A percentile compares a stretch with the other conserved stretches of the same genome.
These are phyloP conservation scores for Tillandsia leiboldiana DNA, from an alignment of 176 grass and related monocot genomes.

Conservation along the genomic window DNA sequence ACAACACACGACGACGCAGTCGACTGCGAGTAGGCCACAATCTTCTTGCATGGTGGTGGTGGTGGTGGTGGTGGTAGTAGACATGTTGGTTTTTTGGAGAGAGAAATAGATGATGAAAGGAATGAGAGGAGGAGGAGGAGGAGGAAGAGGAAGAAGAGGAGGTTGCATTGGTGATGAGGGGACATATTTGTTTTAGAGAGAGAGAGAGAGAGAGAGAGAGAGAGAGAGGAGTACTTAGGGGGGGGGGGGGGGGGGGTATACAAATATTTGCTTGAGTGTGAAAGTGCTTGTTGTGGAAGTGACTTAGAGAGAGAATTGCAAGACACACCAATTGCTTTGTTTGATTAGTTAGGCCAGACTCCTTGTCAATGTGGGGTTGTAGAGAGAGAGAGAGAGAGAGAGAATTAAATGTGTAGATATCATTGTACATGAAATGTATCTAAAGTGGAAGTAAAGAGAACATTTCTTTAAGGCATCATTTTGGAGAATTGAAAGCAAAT, in stretches of 20 bases:
- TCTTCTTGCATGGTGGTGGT: constrained; percentile 16
- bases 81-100: not conserved
- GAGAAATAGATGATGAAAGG: not conserved
- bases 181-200: constrained; percentile 3
- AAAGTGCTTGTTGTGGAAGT: constrained; percentile 29
- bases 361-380: too few relatives aligned
- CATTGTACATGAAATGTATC: too few relatives aligned
- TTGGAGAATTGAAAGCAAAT: too few relatives aligned
- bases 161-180: constrained; percentile 7
- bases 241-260: not conserved
- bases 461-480: too few relatives aligned
- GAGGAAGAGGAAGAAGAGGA: not conserved
- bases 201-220: constrained; percentile 9
- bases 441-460: too few relatives aligned
- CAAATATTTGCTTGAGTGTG: constrained; percentile 27
- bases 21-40: constrained; percentile 52
- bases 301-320: constrained; percentile 24
- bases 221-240: not conserved
- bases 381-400: too few relatives aligned
- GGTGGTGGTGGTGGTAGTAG: not conserved
- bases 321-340: constrained; percentile 35
- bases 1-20: constrained; percentile 80
- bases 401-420: too few relatives aligned
- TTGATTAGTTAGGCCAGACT: constrained; percentile 56
- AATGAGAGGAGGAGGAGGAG: not conserved